Percentiles rank a stretch among this genome's conserved stretches.
Evolutionary conservation across 179 eudicot genomes (phyloP).

Genomic region (Corrigiola litoralis): DNA sequence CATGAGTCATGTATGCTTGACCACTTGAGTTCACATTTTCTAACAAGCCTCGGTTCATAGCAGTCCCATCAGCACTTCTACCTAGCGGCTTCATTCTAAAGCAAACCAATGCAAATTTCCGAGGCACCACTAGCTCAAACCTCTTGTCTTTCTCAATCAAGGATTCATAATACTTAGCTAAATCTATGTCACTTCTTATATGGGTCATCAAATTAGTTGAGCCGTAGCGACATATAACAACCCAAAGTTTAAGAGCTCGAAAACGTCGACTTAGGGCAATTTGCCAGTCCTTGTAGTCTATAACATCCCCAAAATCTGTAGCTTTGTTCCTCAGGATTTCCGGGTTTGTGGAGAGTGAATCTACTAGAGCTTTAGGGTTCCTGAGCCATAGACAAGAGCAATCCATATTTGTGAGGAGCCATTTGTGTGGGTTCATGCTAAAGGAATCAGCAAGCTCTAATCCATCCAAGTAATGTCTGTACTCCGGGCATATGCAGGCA

Average conservation of each 20-base stretch:
- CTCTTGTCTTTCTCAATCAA: constrained; percentile 17
- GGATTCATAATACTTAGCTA: constrained; percentile 28
- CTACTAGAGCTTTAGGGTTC: constrained; percentile 12
- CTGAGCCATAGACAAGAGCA: constrained; percentile 37
- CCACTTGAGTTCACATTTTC: constrained; percentile 29
- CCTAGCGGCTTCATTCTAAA: constrained; percentile 16
- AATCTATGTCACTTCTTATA: constrained; percentile 20
- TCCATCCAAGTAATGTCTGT: constrained; percentile 29
- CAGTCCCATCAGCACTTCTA: neutral
- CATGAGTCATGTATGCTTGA: constrained; percentile 21
- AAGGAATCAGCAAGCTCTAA: constrained; percentile 29
- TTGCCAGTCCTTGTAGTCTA: constrained; percentile 44
- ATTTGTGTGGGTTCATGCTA: constrained; percentile 36
- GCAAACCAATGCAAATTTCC: constrained; percentile 31
- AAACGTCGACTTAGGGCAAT: constrained; percentile 28
- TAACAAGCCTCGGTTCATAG: constrained; percentile 12
- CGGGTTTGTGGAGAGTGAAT: constrained; percentile 25
- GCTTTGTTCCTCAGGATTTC: constrained; percentile 19
- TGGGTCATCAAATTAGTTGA: constrained; percentile 14
- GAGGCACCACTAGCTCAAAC: constrained; percentile 33
- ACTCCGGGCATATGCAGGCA: constrained; percentile 43
- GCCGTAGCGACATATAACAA: constrained; percentile 32
- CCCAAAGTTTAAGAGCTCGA: constrained; percentile 34
- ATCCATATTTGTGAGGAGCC: constrained; percentile 34
- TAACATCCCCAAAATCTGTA: constrained; percentile 12